phyloP scores from a whole-genome alignment of 2,329 filamentous ascomycete genomes.

The Aspergillus glaucus region DNA sequence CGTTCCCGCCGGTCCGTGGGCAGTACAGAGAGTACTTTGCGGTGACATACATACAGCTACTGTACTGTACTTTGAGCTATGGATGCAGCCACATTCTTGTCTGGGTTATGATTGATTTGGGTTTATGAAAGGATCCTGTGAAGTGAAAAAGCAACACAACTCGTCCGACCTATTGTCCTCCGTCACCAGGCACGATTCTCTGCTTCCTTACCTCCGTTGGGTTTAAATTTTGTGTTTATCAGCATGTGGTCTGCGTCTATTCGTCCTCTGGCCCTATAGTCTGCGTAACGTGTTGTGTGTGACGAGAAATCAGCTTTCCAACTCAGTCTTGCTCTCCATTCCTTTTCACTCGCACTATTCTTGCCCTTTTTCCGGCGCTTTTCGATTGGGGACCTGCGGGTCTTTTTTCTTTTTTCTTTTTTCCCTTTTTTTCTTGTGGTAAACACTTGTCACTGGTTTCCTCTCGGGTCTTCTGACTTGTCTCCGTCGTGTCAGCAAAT shows the following conservation, averaged over 20 bases:
- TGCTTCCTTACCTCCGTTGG: too few relatives aligned
- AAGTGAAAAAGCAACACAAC: slow-evolving; percentile 2
- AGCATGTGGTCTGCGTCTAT: slow-evolving; percentile 33
- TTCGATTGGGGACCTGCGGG: not conserved
- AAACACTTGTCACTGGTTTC: slow-evolving; percentile 19
- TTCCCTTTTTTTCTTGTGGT: slow-evolving; percentile 12
- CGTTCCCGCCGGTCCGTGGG: not conserved
- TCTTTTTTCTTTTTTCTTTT: slow-evolving; percentile 5
- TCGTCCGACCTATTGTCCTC: too few relatives aligned
- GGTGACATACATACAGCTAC: not conserved
- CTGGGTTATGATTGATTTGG: slow-evolving; percentile 7
- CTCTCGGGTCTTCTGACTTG: slow-evolving; percentile 33
- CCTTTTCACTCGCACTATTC: slow-evolving; percentile 4
- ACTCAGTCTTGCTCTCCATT: slow-evolving; percentile 2
- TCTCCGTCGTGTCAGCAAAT: slow-evolving; percentile 22
- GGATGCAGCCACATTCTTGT: slow-evolving; percentile 9
- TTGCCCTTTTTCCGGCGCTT: slow-evolving; percentile 2
- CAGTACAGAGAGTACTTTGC: not conserved
- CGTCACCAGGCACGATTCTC: too few relatives aligned
- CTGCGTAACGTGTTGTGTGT: slow-evolving; percentile 31
- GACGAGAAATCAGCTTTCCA: slow-evolving; percentile 14
- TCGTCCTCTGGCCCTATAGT: slow-evolving; percentile 22
- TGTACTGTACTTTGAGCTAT: slow-evolving; percentile 1
- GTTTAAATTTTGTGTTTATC: slow-evolving; percentile 1
- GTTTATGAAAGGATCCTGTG: slow-evolving; percentile 1